Evolutionary conservation across 345 rosid species (phyloP).

Genomic region (Citrus mangshanensis): DNA sequence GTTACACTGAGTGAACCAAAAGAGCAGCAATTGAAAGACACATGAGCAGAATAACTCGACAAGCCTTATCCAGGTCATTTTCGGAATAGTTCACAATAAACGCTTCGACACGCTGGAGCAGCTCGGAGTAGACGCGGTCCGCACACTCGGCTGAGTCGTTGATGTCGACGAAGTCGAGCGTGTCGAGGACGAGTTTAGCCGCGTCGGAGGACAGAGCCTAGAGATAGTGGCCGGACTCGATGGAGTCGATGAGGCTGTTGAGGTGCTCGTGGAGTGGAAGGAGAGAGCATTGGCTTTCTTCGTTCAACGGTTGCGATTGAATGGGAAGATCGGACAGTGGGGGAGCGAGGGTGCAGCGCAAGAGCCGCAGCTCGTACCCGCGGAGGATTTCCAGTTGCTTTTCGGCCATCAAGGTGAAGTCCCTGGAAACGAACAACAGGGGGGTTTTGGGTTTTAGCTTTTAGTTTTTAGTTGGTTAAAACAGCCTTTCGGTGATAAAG

Average conservation of each 20-base stretch:
- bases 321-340: too few relatives aligned
- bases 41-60: constrained; percentile 52
- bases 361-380: constrained; percentile 74
- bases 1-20: constrained; percentile 60
- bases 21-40: constrained; percentile 66
- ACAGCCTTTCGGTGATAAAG: too few relatives aligned
- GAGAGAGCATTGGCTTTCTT: too few relatives aligned
- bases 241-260: constrained; percentile 38
- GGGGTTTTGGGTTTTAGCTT: neutral
- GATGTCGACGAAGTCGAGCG: constrained; percentile 25
- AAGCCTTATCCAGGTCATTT: constrained; percentile 40
- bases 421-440: neutral
- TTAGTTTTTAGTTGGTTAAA: too few relatives aligned
- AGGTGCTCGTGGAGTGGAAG: constrained; percentile 36
- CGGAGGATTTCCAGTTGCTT: constrained; percentile 36
- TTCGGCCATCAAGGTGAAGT: neutral
- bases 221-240: constrained; percentile 72
- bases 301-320: too few relatives aligned
- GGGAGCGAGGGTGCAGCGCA: constrained; percentile 31
- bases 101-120: constrained; percentile 41
- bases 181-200: constrained; percentile 27
- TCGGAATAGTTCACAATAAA: constrained; percentile 34
- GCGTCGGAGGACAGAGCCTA: constrained; percentile 54
- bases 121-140: constrained; percentile 42
- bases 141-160: constrained; percentile 42